Conservation (phyloP, 2,329 filamentous ascomycete species). For the Fusarium sp. region DNA sequence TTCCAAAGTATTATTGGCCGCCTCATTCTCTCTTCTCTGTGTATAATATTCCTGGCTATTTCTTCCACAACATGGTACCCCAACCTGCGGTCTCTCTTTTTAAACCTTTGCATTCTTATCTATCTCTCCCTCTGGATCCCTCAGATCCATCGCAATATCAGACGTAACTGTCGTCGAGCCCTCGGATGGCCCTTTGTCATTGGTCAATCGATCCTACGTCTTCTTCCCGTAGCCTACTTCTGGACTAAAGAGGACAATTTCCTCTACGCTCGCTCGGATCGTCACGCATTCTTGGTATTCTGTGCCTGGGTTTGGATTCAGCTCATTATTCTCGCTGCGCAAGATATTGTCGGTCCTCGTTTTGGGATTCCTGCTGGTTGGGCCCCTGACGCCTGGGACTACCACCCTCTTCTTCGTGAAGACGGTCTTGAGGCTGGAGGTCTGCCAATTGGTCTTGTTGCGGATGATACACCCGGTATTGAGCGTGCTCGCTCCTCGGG, state of each 20-base stretch:
- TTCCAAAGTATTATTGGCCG: slow-evolving; percentile 68
- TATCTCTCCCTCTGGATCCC: slow-evolving; percentile 94
- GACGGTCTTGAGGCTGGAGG: slow-evolving; percentile 83
- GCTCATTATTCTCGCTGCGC: slow-evolving; percentile 78
- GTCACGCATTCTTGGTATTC: slow-evolving; percentile 67
- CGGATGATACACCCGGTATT: slow-evolving; percentile 44
- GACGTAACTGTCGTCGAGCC: slow-evolving; percentile 90
- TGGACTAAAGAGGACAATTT: slow-evolving; percentile 83
- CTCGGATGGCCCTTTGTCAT: slow-evolving; percentile 91
- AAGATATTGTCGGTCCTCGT: slow-evolving; percentile 88
- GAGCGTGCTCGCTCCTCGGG: slow-evolving; percentile 48
- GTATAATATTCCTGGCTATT: slow-evolving; percentile 67
- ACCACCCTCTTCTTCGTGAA: slow-evolving; percentile 88
- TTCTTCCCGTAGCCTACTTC: slow-evolving; percentile 87
- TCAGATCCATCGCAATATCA: slow-evolving; percentile 89
- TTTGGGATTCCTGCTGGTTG: slow-evolving; percentile 80
- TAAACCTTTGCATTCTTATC: slow-evolving; percentile 72
- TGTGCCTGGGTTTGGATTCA: slow-evolving; percentile 89
- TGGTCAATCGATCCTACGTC: slow-evolving; percentile 81
- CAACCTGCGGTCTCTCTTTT: slow-evolving; percentile 64
- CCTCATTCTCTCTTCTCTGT: slow-evolving; percentile 65
- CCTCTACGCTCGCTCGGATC: slow-evolving; percentile 78
- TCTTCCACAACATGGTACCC: slow-evolving; percentile 71
- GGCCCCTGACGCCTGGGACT: slow-evolving; percentile 87
- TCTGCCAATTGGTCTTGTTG: slow-evolving; percentile 78